Evolutionary conservation across 2,329 filamentous ascomycete species (phyloP), one percentile per base, ranked within the genome.

Genomic region (Rhynchosporium agropyri): DNA sequence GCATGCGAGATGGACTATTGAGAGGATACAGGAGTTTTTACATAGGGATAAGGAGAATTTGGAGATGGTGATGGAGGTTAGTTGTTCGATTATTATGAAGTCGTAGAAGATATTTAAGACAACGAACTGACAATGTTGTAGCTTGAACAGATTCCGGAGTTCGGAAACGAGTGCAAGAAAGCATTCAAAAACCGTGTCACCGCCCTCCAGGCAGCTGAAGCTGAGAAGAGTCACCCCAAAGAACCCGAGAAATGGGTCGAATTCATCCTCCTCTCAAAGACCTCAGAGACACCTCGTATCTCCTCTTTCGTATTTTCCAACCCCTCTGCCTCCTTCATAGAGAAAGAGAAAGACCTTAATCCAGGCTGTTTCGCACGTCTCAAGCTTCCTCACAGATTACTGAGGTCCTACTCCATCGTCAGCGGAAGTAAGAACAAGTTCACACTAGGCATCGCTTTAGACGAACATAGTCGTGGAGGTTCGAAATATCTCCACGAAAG

Each of bases 401-500:
- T 84, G 0, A 77, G 87, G 9, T 79, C 82, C 0, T 90, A 89
- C 70, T 89, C 86, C 0, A 76, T 89, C 42, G 81, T 88, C 0
- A 77, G 76, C 0, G 83, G 83, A 0, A 78, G 78, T 51, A 74
- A 74, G 3, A 76, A 78, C 42, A 76, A 76, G 2, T 84, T 89
- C 68, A 79, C 83, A 69, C 76, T 89, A 0, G 86, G 84, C 26
- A 76, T 89, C 26, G 81, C 84, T 3, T 79, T 86, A 0, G 84
- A 83, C 9, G 73, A 78, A 2, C 70, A 76, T 0, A 84, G 82
- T 64, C 80, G 85, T 5, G 86, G 87, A n/a, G 87, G 84, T 0
- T 89, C 86, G 0, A 74, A 74, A 26, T 88, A 82, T 66, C 73
- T 89, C 1, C 86, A 89, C 70, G 71, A 81, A 15, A 63, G 73